Evolutionary conservation across 208 protist genomes (phyloP), one percentile per base, ranked within the genome.

Genomic region (Angomonas desouzai): DNA sequence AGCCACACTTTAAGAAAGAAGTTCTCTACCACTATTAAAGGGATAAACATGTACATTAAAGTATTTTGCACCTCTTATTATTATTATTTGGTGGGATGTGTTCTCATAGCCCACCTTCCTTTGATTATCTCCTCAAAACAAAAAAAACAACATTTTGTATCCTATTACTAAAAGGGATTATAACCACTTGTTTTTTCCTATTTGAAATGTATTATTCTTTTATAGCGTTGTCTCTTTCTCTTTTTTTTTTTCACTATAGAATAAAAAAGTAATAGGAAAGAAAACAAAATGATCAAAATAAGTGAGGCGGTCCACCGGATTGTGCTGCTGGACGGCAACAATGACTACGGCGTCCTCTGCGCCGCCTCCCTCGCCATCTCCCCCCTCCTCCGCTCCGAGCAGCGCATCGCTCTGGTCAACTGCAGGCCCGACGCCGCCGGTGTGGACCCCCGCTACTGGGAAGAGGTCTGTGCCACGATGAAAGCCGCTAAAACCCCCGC

Each of bases 331-430:
- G 60, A 48, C 38, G 47, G 67, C 25, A 29, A 66, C 49, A 29
- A 40, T 59, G 27, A 38, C 45, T 66, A 62, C 49, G 67, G 67
- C 25, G 64, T 48, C 33, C 36, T 61, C 32, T 57, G 25, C 29
- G 70, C 53, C 11, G 64, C 57, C n/a, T 25, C 38, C 13, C 36
- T 75, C 45, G 70, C 70, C 20, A 30, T 53, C 20, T 70, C 70
- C 1, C 70, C 64, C n/a, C 64, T 75, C 51, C 43, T 75, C 23
- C 47, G 40, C 38, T 49, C 51, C 23, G 16, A 55, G 6, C 67
- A 72, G 55, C 22, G 45, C 11, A 60, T 72, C 27, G 30, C 60
- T 16, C n/a, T 72, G 23, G 43, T 45, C 20, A 58, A 62, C 38
- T 28, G 29, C 40, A 36, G 29, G 22, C 4, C 22, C 2, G 34